Conservation (phyloP, 2,329 filamentous ascomycete genomes). For the Cadophora malorum region DNA sequence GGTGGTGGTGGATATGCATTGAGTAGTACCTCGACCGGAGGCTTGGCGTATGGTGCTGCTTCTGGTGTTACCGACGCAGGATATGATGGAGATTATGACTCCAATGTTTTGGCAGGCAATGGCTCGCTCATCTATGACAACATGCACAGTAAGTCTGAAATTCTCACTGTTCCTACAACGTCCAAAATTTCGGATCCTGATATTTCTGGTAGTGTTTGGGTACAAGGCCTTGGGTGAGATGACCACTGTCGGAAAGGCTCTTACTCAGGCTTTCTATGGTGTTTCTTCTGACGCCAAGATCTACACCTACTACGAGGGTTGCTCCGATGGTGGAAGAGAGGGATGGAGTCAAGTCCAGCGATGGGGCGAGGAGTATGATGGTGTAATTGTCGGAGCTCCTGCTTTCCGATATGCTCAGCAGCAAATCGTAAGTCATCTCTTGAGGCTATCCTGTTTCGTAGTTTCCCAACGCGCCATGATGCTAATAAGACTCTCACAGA, state of each 20-base stretch:
- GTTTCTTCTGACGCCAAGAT: constrained; percentile 4
- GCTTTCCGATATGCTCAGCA: constrained; percentile 55
- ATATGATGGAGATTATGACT: not conserved
- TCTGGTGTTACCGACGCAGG: not conserved
- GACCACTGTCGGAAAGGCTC: not conserved
- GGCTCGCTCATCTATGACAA: not conserved
- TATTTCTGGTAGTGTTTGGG: not conserved
- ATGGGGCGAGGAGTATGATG: constrained; percentile 52
- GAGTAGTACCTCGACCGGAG: not conserved
- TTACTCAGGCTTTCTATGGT: not conserved
- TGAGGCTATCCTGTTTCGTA: too few relatives aligned
- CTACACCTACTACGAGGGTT: constrained; percentile 46
- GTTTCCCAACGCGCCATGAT: not conserved
- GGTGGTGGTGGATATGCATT: not conserved
- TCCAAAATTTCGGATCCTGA: not conserved
- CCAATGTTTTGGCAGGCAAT: not conserved
- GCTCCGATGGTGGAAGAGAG: constrained; percentile 56
- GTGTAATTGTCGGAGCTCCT: constrained; percentile 53
- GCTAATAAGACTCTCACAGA: not conserved
- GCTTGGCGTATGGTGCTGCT: not conserved
- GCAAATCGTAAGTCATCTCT: constrained; percentile 46
- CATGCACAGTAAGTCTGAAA: not conserved
- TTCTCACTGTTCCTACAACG: not conserved
- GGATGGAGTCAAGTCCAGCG: constrained; percentile 54
- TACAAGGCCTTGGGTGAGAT: not conserved